phyloP scores from a whole-genome alignment of 805 yeast species.

The Pichia cephalocereana region DNA sequence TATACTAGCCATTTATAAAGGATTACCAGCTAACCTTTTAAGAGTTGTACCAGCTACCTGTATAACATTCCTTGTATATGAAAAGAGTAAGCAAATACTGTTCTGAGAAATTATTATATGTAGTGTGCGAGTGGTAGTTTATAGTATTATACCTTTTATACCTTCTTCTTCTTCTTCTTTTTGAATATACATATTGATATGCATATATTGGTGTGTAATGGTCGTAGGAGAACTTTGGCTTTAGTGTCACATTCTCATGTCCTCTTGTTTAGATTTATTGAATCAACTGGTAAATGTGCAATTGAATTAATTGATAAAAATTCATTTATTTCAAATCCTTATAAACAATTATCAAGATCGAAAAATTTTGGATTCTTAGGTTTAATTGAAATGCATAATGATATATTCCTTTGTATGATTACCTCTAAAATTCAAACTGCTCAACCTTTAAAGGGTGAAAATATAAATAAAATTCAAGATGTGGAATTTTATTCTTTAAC shows the following conservation, averaged over 20 bases:
- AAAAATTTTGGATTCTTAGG: conserved; percentile 70
- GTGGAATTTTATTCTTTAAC: conserved; percentile 82
- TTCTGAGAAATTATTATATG: background rate
- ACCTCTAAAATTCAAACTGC: conserved; percentile 75
- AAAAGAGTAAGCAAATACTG: conserved; percentile 20
- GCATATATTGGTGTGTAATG: conserved; percentile 3
- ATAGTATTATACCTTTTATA: no score
- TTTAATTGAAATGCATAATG: conserved; percentile 56
- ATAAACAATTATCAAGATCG: conserved; percentile 33
- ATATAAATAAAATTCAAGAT: conserved; percentile 69
- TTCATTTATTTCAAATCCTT: conserved; percentile 29
- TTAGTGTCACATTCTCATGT: conserved; percentile 35
- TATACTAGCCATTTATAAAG: conserved; percentile 67
- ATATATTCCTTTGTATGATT: conserved; percentile 69
- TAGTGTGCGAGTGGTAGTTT: background rate
- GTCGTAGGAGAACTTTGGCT: conserved; percentile 28
- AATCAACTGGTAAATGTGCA: conserved; percentile 31
- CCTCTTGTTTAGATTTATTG: conserved; percentile 36
- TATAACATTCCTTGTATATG: conserved; percentile 81
- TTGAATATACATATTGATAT: background rate
- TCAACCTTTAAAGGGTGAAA: conserved; percentile 67
- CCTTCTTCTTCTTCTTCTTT: no score
- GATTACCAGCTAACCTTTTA: conserved; percentile 65
- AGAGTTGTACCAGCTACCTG: conserved; percentile 92
- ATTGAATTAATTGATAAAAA: conserved; percentile 38